Evolutionary conservation across 2,329 filamentous ascomycete species (phyloP).

Genomic region (Ascochyta rabiei): DNA sequence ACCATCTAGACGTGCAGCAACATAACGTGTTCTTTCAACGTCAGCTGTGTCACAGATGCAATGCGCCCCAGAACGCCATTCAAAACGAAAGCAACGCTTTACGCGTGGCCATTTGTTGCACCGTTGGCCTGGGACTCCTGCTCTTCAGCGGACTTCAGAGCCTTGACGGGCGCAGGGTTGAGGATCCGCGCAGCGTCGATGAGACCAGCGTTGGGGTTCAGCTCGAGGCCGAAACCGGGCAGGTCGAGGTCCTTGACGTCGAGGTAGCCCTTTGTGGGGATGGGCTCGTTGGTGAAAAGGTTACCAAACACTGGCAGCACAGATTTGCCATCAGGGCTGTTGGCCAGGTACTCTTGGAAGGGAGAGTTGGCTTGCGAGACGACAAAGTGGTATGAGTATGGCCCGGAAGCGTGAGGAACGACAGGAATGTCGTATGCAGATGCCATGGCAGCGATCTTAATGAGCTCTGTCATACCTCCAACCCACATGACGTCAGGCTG

Average conservation of each 20-base stretch:
- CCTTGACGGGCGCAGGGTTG: conserved; percentile 63
- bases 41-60: conserved; percentile 10
- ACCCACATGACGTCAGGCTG: conserved; percentile 99
- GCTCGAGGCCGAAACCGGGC: conserved; percentile 86
- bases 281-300: conserved; percentile 87
- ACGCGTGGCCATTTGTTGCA: conserved; percentile 25
- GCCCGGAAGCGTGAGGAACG: conserved; percentile 90
- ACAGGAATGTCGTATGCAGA: conserved; percentile 93
- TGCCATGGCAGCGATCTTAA: conserved; percentile 87
- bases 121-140: conserved; percentile 23
- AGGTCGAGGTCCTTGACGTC: conserved; percentile 81
- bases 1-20: conserved; percentile 21
- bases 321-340: conserved; percentile 87
- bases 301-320: conserved; percentile 92
- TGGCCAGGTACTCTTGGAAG: conserved; percentile 95
- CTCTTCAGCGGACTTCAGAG: conserved; percentile 44
- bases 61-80: conserved; percentile 9
- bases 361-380: conserved; percentile 91
- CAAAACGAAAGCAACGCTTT: background rate
- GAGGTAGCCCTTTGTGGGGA: conserved; percentile 81
- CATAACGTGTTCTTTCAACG: conserved; percentile 7
- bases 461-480: conserved; percentile 87
- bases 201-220: conserved; percentile 81
- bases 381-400: conserved; percentile 96
- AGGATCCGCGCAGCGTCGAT: conserved; percentile 77